These are phyloP conservation scores for Coemansia sp. DNA, from an alignment of 192 early-diverging fungal genomes.

Conservation along the genomic window DNA sequence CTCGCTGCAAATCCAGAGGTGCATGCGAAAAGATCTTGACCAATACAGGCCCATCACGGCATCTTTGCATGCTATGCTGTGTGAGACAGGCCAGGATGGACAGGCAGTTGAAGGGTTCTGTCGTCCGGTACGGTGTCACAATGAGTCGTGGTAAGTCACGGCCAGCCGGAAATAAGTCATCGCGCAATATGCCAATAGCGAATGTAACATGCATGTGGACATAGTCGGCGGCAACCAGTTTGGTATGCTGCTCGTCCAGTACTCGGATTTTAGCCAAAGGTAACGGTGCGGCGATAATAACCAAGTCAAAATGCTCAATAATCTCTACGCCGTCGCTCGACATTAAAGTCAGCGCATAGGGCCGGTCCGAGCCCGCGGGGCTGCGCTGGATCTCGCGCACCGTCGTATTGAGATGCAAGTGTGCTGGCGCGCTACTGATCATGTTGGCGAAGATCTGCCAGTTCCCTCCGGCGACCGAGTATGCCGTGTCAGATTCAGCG, in stretches of 20 bases:
- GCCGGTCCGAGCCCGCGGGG: neutral
- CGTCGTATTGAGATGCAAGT: constrained; percentile 14
- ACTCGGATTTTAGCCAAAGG: constrained; percentile 12
- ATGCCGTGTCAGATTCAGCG: constrained; percentile 19
- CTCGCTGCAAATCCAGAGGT: constrained; percentile 4
- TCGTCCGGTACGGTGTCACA: constrained; percentile 26
- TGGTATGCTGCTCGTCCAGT: constrained; percentile 1
- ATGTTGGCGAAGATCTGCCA: constrained; percentile 29
- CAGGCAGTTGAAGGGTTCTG: constrained; percentile 32
- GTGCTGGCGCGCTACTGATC: constrained; percentile 10
- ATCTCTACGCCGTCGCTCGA: neutral
- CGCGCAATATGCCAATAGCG: constrained; percentile 23
- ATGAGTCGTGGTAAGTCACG: constrained; percentile 16
- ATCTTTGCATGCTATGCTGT: neutral
- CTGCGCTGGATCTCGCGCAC: constrained; percentile 8
- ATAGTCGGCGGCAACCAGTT: constrained; percentile 2
- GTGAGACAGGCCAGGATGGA: constrained; percentile 31
- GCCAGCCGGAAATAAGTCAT: constrained; percentile 14
- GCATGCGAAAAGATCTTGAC: constrained; percentile 34
- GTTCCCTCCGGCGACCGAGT: constrained; percentile 37
- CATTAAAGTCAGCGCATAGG: neutral
- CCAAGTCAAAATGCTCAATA: constrained; percentile 13
- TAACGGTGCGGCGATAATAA: constrained; percentile 30
- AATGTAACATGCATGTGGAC: constrained; percentile 34
- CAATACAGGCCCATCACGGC: constrained; percentile 9